Evolutionary conservation across 192 early-diverging fungal genomes (phyloP).

Genomic region (Linnemannia schmuckeri): DNA sequence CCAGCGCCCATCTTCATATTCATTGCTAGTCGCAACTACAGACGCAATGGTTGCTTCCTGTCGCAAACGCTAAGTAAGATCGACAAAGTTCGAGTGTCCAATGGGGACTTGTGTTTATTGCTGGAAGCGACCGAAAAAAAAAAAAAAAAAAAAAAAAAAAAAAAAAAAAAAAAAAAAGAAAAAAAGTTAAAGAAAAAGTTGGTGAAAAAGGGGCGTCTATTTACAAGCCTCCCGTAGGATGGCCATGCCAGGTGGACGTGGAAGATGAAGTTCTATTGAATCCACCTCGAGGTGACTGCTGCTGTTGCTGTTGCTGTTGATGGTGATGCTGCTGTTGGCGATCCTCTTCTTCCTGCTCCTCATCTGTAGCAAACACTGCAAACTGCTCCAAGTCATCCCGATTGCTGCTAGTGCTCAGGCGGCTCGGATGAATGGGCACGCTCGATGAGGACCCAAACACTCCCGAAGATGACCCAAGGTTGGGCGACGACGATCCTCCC

Average conservation of each 20-base stretch:
- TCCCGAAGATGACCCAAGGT: conserved; percentile 11
- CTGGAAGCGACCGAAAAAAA: neutral
- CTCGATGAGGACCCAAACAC: conserved; percentile 27
- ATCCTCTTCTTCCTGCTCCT: conserved; percentile 36
- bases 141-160: neutral
- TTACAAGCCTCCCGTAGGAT: conserved; percentile 23
- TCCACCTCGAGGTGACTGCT: conserved; percentile 6
- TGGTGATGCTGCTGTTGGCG: conserved; percentile 15
- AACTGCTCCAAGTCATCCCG: conserved; percentile 50
- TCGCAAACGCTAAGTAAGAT: too few relatives aligned
- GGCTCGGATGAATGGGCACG: conserved; percentile 37
- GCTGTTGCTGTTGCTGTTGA: conserved; percentile 30
- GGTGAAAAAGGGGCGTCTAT: neutral
- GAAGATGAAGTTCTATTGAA: conserved; percentile 45
- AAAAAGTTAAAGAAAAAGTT: conserved; percentile 5
- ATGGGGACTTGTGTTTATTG: too few relatives aligned
- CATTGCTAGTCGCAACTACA: too few relatives aligned
- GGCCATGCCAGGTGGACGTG: conserved; percentile 44
- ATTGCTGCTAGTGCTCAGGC: conserved; percentile 44
- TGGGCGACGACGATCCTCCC: conserved; percentile 18
- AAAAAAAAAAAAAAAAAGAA: conserved; percentile 9
- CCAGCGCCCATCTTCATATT: too few relatives aligned
- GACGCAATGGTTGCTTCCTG: too few relatives aligned
- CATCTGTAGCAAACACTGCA: conserved; percentile 57
- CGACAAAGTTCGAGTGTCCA: neutral